Evolutionary conservation across 2,329 filamentous ascomycete species (phyloP), one percentile per base, ranked within the genome.

Genomic region (Verticillium alfalfae): DNA sequence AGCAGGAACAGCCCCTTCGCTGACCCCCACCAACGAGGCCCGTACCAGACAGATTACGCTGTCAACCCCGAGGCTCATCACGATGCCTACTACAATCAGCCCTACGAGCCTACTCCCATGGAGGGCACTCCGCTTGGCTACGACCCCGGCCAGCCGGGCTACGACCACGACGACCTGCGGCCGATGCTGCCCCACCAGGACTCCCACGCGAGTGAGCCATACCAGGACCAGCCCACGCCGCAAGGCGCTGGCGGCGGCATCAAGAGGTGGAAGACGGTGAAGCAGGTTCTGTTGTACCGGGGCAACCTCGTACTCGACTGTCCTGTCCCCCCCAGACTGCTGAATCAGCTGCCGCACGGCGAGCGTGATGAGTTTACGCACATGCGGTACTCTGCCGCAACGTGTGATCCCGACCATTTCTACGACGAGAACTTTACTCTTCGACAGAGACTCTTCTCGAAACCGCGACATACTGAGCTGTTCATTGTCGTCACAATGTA

Each of bases 401-500:
- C 94, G 1, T 97, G 94, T 79, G 94, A 98, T 70, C 94, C 94
- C 0, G 84, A 87, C 16, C 87, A 96, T 62, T 98, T 97, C 73
- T 93, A 90, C 72, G 88, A 92, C 4, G 88, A 93, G 70, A 91
- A 94, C 64, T 98, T 97, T 69, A 97, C 94, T 1, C 78, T 98
- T 63, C 90, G 94, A 65, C 94, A 98, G 76, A 89, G 87, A 72
- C 85, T 98, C 31, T 97, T 97, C 72, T 92, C 92, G 61, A 97
- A 97, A 75, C 90, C 92, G 3, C 84, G 94, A 60, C 91, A 97
- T 71, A 97, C 94, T 0, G 94, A 98, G 78, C 81, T 98, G 1
- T 97, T 98, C 76, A 97, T 98, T 70, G 94, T 93, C 38, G 87
- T 98, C 60, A 98, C 94, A 62, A 97, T 97, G 94, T 99, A 99